Evolutionary conservation across 2,329 filamentous ascomycete genomes (phyloP).

Genomic region (Venturia pyrina): DNA sequence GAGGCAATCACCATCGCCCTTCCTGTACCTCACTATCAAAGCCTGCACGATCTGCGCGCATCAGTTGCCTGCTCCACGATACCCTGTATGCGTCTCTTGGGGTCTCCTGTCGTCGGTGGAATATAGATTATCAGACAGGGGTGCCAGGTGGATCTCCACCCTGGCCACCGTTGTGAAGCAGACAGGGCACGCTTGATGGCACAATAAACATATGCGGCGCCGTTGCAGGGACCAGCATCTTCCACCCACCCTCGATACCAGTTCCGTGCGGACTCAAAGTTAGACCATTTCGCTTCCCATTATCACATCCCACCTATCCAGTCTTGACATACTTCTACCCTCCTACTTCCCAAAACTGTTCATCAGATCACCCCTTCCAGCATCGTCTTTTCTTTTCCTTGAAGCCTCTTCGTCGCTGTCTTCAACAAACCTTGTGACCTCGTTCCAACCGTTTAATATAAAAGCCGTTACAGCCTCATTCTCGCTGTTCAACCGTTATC

Average conservation of each 20-base stretch:
- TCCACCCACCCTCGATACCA: constrained; percentile 3
- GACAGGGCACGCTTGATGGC: constrained; percentile 5
- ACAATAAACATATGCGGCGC: constrained; percentile 8
- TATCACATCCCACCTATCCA: neutral
- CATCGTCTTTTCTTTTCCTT: neutral
- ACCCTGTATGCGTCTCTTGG: neutral
- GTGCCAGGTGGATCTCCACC: constrained; percentile 3
- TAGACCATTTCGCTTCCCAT: neutral
- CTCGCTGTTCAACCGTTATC: neutral
- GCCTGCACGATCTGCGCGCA: constrained; percentile 6
- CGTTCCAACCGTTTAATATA: neutral
- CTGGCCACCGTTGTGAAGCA: constrained; percentile 10
- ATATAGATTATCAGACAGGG: constrained; percentile 9
- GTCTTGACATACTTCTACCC: neutral
- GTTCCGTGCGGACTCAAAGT: constrained; percentile 3
- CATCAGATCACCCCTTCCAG: neutral
- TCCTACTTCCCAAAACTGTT: neutral
- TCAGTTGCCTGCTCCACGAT: constrained; percentile 2
- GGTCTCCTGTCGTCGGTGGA: constrained; percentile 1
- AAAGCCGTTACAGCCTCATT: neutral
- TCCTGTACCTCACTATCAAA: constrained; percentile 1
- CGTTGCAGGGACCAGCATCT: constrained; percentile 5
- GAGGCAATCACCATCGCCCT: constrained; percentile 1
- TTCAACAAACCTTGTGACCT: neutral
- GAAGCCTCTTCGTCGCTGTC: neutral